Evolutionary conservation across 2,329 filamentous ascomycete species (phyloP).

Genomic region (Daldinia sp.): DNA sequence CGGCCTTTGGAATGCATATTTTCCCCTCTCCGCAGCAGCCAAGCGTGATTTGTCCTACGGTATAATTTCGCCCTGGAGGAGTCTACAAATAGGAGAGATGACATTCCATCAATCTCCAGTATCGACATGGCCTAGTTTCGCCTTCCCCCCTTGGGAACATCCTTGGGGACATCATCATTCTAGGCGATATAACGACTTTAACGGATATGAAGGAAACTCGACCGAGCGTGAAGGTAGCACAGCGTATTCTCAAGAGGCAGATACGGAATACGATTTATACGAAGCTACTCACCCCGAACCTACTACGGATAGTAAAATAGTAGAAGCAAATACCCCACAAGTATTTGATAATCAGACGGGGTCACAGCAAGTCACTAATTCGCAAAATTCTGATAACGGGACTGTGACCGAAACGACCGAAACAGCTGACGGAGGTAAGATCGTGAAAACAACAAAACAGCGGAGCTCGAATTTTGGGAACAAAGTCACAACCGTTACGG

Average conservation of each 20-base stretch:
- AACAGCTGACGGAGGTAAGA: constrained; percentile 40
- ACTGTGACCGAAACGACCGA: constrained; percentile 19
- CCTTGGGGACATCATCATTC: constrained; percentile 4
- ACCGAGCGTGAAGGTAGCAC: constrained; percentile 5
- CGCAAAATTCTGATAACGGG: constrained; percentile 1
- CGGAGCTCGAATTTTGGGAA: constrained; percentile 18
- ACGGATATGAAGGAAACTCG: background rate
- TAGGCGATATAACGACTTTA: background rate
- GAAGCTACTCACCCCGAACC: constrained; percentile 18
- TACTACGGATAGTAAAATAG: background rate
- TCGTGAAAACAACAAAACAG: constrained; percentile 29
- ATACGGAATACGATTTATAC: constrained; percentile 34
- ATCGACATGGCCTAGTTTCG: constrained; percentile 1
- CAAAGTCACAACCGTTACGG: constrained; percentile 26
- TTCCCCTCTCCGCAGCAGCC: constrained; percentile 34
- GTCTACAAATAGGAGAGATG: constrained; percentile 5
- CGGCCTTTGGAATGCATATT: constrained; percentile 50
- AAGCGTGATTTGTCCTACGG: constrained; percentile 16
- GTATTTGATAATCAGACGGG: background rate
- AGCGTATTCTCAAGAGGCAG: constrained; percentile 10
- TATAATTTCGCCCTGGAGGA: constrained; percentile 5
- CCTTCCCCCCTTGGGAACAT: constrained; percentile 9
- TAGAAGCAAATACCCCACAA: background rate
- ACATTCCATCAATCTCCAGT: constrained; percentile 12
- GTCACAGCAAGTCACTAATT: background rate